These are phyloP conservation scores for Avicennia marina DNA, from an alignment of 257 asterid species.

Conservation along the genomic window DNA sequence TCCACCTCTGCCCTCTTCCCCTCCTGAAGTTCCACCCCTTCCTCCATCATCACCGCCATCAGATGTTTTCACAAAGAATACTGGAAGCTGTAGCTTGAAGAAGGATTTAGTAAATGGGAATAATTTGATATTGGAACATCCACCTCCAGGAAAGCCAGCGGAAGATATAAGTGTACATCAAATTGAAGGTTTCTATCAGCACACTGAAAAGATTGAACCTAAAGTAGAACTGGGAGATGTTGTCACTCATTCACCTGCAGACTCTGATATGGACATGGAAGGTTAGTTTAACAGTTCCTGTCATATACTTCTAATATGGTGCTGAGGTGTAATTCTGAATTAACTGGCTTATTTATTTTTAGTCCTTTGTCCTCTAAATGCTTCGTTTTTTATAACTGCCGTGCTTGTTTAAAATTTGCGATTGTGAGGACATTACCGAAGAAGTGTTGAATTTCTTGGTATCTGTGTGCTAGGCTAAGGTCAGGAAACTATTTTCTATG, in stretches of 20 bases:
- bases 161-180: constrained; percentile 25
- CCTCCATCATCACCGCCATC: constrained; percentile 54
- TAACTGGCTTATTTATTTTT: background rate
- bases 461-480: background rate
- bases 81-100: constrained; percentile 19
- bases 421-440: background rate
- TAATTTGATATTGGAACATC: constrained; percentile 23
- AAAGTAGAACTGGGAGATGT: constrained; percentile 33
- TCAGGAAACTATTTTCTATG: background rate
- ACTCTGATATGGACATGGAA: constrained; percentile 98
- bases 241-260: constrained; percentile 38
- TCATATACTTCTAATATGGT: constrained; percentile 8
- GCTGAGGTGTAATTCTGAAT: constrained; percentile 16
- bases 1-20: constrained; percentile 47
- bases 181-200: constrained; percentile 28
- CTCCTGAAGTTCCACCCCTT: constrained; percentile 52
- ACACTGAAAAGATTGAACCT: constrained; percentile 28
- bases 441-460: background rate
- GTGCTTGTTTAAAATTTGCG: background rate
- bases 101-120: constrained; percentile 16
- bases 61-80: constrained; percentile 14
- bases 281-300: constrained; percentile 43
- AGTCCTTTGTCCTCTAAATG: constrained; percentile 12
- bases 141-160: constrained; percentile 28
- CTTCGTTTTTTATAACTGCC: background rate